phyloP scores from a whole-genome alignment of 2,329 filamentous ascomycete genomes.

The Aspergillus spinulosporus region DNA sequence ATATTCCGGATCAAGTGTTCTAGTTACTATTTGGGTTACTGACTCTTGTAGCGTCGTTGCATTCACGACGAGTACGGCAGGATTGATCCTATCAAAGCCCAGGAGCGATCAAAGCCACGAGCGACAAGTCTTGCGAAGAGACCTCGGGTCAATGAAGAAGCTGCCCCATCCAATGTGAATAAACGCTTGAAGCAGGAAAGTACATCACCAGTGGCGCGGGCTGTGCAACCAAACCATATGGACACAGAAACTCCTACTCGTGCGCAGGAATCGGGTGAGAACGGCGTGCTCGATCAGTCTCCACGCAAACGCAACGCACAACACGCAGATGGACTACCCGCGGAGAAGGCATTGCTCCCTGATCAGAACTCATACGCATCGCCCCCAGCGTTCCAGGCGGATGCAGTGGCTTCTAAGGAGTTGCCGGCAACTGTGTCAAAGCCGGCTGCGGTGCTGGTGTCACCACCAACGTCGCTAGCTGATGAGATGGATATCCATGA shows the following conservation, averaged over 20 bases:
- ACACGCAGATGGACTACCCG: conserved; percentile 18
- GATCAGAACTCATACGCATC: conserved; percentile 38
- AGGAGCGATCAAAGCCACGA: conserved; percentile 61
- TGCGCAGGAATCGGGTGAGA: conserved; percentile 17
- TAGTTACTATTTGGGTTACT: conserved; percentile 19
- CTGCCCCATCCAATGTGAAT: conserved; percentile 22
- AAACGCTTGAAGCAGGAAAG: conserved; percentile 41
- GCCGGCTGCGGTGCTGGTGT: conserved; percentile 43
- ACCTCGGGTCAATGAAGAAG: conserved; percentile 48
- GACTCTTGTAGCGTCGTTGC: conserved; percentile 57
- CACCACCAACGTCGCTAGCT: conserved; percentile 46
- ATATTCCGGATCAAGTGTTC: neutral
- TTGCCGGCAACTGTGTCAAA: conserved; percentile 31
- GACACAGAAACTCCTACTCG: conserved; percentile 22
- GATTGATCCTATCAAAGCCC: conserved; percentile 64
- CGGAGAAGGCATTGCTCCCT: conserved; percentile 23
- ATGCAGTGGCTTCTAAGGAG: conserved; percentile 34
- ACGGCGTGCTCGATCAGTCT: conserved; percentile 1
- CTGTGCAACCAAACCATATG: conserved; percentile 23
- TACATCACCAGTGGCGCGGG: conserved; percentile 29
- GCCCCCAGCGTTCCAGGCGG: conserved; percentile 38
- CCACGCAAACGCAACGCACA: conserved; percentile 14
- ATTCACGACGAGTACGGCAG: conserved; percentile 66
- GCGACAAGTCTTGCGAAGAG: conserved; percentile 58
- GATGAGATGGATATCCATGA: conserved; percentile 43